A percentile compares a stretch with the other conserved stretches of the same genome.
phyloP scores from a whole-genome alignment of 1,284 basidiomycete species.

The Tilletia setariae region DNA sequence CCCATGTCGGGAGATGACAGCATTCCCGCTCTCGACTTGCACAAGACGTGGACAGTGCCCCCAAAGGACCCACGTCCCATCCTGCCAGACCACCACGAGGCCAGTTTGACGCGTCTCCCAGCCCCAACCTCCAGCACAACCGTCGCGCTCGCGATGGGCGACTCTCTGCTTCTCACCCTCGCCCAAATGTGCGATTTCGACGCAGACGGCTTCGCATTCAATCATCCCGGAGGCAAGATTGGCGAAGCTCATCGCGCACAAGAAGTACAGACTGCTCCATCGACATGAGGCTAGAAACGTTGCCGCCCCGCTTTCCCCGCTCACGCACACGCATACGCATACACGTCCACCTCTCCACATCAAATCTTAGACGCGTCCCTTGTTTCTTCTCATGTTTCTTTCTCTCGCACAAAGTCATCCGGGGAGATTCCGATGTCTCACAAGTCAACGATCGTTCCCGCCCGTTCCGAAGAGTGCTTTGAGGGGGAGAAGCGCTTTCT shows the following conservation, averaged over 20 bases:
- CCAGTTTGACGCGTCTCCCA: conserved; percentile 31
- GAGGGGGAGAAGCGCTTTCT: no score
- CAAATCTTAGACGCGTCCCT: no score
- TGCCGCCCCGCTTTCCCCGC: no score
- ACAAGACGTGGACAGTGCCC: conserved; percentile 17
- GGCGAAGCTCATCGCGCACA: conserved; percentile 26
- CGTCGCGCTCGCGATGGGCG: conserved; percentile 55
- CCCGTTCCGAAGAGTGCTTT: no score
- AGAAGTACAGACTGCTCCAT: no score
- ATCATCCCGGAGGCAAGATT: conserved; percentile 55
- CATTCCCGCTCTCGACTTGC: background rate
- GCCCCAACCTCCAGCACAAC: conserved; percentile 55
- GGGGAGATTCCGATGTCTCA: no score
- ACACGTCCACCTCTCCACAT: no score
- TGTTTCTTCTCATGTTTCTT: no score
- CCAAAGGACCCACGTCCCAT: conserved; percentile 33
- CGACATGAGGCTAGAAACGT: no score
- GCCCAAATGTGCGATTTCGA: conserved; percentile 24
- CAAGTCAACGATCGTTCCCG: no score
- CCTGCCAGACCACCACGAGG: conserved; percentile 24
- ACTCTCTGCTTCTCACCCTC: conserved; percentile 52
- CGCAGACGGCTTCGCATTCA: conserved; percentile 45
- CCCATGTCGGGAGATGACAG: background rate
- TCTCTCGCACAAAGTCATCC: no score
- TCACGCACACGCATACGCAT: no score